Evolutionary conservation across 2,329 filamentous ascomycete genomes (phyloP).

Genomic region (Penicillium sp.): DNA sequence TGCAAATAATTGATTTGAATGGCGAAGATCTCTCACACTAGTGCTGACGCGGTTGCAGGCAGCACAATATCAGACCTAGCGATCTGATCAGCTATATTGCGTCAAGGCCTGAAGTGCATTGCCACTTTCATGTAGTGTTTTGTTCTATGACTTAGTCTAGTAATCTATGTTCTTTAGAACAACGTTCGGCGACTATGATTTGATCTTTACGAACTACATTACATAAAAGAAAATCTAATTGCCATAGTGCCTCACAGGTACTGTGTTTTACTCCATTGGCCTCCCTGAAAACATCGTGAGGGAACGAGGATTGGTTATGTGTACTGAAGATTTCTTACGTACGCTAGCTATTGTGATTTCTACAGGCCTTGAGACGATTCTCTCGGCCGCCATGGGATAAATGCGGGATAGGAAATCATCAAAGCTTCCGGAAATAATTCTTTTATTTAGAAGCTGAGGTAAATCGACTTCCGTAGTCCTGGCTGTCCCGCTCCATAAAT

Average conservation of each 20-base stretch:
- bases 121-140: background rate
- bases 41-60: background rate
- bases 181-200: background rate
- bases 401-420: background rate
- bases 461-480: background rate
- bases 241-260: background rate
- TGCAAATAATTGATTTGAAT: background rate
- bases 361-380: background rate
- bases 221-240: background rate
- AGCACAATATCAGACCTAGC: background rate
- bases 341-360: background rate
- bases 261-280: background rate
- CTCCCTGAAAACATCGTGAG: background rate
- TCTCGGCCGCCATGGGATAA: background rate
- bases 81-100: background rate
- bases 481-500: background rate
- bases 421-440: background rate
- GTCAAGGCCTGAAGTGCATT: background rate
- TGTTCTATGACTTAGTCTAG: background rate
- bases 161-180: background rate
- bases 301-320: background rate
- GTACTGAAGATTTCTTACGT: background rate
- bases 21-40: background rate
- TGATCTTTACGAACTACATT: background rate
- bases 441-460: background rate